Evolutionary conservation across 257 asterid species (phyloP), one percentile per base, ranked within the genome.

Genomic region (Cruciata laevipes): DNA sequence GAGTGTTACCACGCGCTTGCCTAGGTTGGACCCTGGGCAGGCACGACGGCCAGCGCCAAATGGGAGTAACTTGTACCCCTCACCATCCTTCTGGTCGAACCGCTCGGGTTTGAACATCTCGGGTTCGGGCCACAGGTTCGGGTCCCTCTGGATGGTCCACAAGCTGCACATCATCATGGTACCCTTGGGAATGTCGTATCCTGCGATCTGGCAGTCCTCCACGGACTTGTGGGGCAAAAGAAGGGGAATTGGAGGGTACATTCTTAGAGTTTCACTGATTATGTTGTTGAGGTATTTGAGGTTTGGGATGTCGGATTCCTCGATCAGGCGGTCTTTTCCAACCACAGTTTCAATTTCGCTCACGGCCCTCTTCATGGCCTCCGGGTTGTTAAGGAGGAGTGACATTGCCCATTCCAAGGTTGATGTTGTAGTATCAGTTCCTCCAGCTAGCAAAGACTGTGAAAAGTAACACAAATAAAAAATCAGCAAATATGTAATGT

Each of bases 361-460:
- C 20, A 63, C 56, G 14, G 68, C 68, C 16, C 21, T 40, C 33
- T 63, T 63, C 55, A 63, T 20, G 44, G 68, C 68, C 38, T 63
- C 56, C 6, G 68, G 68, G 25, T 63, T 63, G 68, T 63, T 63
- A 0, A 63, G 68, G 7, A 63, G 68, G 47, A 63, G 68, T 38
- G 68, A 63, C 68, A 63, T 63, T 38, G 68, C 55, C 68, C 68
- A 63, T 33, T 63, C 68, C 68, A 63, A 40, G 55, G 68, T 63
- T n/a, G 66, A 62, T n/a, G 55, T 63, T 10, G 68, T 63, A 20
- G 68, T 63, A 7, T 63, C 68, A 20, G 68, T 63, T 18, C 68
- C 68, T 18, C 68, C 68, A 12, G 68, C 68, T 7, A 63, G 68
- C 4, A 63, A 35, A 37, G 68, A 63, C 68, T 63, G 68, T 17